A percentile compares a stretch with the other conserved stretches of the same genome.
Evolutionary conservation across 2,329 filamentous ascomycete species (phyloP).

Genomic region (Lasiodiplodia theobromae): DNA sequence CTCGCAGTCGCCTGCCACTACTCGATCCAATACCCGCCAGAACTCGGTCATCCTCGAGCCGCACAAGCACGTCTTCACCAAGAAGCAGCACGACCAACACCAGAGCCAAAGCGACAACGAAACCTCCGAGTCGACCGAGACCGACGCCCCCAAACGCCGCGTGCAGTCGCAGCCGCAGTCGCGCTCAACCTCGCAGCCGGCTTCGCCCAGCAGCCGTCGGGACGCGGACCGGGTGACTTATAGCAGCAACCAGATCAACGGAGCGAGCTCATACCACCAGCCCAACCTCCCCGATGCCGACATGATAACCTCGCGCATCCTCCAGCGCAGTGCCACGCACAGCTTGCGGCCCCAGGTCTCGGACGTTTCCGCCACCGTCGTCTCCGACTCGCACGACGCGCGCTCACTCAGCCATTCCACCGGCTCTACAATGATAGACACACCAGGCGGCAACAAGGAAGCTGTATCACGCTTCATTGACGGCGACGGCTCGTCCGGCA

Average conservation of each 20-base stretch:
- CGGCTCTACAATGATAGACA: constrained; percentile 48
- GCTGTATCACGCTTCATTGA: constrained; percentile 56
- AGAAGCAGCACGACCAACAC: constrained; percentile 26
- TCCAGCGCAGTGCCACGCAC: constrained; percentile 69
- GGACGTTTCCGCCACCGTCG: constrained; percentile 62
- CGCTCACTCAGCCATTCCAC: constrained; percentile 42
- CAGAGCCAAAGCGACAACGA: constrained; percentile 30
- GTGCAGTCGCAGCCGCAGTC: constrained; percentile 31
- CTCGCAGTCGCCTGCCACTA: constrained; percentile 50
- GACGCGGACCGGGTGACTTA: constrained; percentile 21
- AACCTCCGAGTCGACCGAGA: constrained; percentile 33
- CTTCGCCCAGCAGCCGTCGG: constrained; percentile 39
- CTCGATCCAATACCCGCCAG: constrained; percentile 49
- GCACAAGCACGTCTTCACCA: constrained; percentile 34
- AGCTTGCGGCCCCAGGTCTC: constrained; percentile 71
- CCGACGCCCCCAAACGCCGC: constrained; percentile 17
- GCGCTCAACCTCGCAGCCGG: constrained; percentile 35
- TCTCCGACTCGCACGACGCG: constrained; percentile 45
- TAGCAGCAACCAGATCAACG: constrained; percentile 37
- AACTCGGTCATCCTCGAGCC: constrained; percentile 49
- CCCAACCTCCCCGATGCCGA: constrained; percentile 60
- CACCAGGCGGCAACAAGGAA: constrained; percentile 45
- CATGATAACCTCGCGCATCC: constrained; percentile 71
- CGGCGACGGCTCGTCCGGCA: constrained; percentile 49
- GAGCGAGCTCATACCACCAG: constrained; percentile 43